phyloP scores from a whole-genome alignment of 352 stramenopile species.

The Phytophthora agathidicida region DNA sequence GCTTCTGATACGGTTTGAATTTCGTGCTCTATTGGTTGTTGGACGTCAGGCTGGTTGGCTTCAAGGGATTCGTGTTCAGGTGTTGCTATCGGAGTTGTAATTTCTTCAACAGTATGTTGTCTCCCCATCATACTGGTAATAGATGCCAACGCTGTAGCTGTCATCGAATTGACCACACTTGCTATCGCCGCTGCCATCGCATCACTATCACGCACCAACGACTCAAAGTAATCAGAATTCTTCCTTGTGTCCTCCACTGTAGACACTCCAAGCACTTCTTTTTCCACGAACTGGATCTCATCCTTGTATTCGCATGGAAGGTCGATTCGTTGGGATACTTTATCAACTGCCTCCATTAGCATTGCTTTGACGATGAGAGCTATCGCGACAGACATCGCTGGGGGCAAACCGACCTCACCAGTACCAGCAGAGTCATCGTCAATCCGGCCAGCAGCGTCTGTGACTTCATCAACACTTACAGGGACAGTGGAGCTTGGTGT shows the following conservation, averaged over 20 bases:
- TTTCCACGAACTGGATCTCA: constrained; percentile 11
- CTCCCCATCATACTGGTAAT: neutral
- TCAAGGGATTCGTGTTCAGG: too few species aligned
- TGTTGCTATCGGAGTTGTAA: too few species aligned
- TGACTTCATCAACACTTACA: neutral
- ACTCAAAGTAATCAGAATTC: neutral
- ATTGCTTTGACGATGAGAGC: constrained; percentile 34
- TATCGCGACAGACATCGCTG: constrained; percentile 35
- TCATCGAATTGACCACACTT: constrained; percentile 30
- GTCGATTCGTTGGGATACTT: constrained; percentile 5
- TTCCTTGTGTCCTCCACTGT: neutral
- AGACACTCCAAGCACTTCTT: constrained; percentile 15
- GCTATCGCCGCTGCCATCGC: constrained; percentile 19
- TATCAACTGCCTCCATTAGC: constrained; percentile 25
- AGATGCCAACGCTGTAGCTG: constrained; percentile 21
- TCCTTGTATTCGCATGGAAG: constrained; percentile 10
- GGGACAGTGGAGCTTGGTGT: neutral
- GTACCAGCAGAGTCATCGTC: neutral
- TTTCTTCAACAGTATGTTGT: neutral
- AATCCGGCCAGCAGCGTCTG: too few species aligned
- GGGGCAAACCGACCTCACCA: constrained; percentile 6
- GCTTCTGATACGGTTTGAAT: neutral
- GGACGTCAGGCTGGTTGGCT: too few species aligned
- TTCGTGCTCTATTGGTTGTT: neutral
- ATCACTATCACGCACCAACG: neutral